Evolutionary conservation across 2,329 filamentous ascomycete species (phyloP), one percentile per base, ranked within the genome.

Genomic region (Zelopaecilomyces penicillatus): DNA sequence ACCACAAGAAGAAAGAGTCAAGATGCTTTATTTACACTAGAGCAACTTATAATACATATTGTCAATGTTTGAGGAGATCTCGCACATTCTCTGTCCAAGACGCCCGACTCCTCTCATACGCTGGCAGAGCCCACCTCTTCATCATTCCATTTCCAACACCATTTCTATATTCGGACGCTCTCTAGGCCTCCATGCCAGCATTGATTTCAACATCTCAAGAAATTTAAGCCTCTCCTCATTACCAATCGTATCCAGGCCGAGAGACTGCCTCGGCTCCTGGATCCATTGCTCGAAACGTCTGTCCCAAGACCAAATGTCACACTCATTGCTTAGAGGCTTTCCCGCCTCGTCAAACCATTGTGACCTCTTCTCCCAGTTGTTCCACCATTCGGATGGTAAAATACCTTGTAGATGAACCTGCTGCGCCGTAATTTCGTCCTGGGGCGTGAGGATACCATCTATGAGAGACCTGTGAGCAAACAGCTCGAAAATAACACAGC

Each of bases 401-500:
- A 30, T 27, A 5, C 54, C 53, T 4, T 52, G 50, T 5, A 50
- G 9, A 9, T 56, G 34, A 5, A 56, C 50, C 30, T 57, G 50
- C 30, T 56, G 45, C 1, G 48, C 46, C 1, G 41, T 50, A 31
- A 51, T 51, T 1, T 55, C 49, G 33, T 55, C 50, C 28, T 50
- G 45, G 1, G 47, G 38, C 5, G 43, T 39, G n/a, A 53, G 27
- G 1, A 44, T 35, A 3, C 47, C 50, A 30, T 54, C 50, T 10
- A 59, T 48, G 2, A 58, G 45, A 1, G 54, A 47, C 6, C 50
- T 44, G 10, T 48, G 44, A 5, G 52, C 59, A 8, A 70, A 51
- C 9, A 69, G 55, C 31, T 47, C 49, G 53, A 59, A 69, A 29
- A 68, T 64, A 0, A 57, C 43, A 43, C 61, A 68, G 0, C 56